Evolutionary conservation across 148 eudicot genomes (phyloP).

Genomic region (Suaeda aralocaspica): DNA sequence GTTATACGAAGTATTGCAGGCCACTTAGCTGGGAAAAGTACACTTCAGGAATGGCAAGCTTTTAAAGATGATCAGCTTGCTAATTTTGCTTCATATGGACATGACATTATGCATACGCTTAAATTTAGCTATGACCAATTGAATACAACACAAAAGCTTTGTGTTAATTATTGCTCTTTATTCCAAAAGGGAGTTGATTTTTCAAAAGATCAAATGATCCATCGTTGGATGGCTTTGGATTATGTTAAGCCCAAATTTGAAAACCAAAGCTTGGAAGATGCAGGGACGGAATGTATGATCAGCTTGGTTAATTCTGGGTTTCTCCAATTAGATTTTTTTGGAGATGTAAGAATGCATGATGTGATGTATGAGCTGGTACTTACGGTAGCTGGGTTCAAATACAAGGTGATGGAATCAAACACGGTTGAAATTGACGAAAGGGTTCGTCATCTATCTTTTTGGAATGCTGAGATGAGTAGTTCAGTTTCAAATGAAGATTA

Average conservation of each 20-base stretch:
- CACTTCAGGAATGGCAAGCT: constrained; percentile 5
- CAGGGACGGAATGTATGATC: background rate
- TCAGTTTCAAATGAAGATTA: too few species aligned
- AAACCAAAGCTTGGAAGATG: constrained; percentile 14
- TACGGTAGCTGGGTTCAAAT: background rate
- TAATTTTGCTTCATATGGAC: background rate
- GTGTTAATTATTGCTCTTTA: constrained; percentile 4
- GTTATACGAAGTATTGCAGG: constrained; percentile 1
- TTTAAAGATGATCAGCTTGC: constrained; percentile 10
- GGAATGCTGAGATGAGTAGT: too few species aligned
- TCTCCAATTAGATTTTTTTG: too few species aligned
- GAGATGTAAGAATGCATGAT: background rate
- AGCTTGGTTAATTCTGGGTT: background rate
- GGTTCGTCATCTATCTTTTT: background rate
- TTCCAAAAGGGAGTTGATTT: background rate
- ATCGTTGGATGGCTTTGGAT: constrained; percentile 12
- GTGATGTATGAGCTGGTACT: background rate
- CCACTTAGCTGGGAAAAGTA: background rate
- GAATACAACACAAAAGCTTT: background rate
- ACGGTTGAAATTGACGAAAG: too few species aligned
- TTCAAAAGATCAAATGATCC: background rate
- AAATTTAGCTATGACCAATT: too few species aligned
- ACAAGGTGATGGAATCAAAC: background rate
- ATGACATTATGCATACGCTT: background rate
- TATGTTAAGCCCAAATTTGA: background rate